Evolutionary conservation across 2,329 filamentous ascomycete species (phyloP), one percentile per base, ranked within the genome.

Genomic region (Rhinocladiella similis): DNA sequence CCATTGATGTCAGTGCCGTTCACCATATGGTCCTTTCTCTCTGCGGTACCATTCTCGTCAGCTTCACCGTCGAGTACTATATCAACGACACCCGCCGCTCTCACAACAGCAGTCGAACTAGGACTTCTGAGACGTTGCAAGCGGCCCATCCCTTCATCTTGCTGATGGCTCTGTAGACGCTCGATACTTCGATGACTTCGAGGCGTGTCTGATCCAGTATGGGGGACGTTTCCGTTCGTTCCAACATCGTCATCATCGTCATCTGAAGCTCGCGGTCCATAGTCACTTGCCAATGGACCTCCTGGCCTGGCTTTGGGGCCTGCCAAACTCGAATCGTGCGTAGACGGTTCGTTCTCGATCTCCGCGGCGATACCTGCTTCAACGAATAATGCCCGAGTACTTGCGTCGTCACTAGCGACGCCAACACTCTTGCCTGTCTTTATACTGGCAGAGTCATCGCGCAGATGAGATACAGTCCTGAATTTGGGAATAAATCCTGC

Each of bases 141-240:
- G 19, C 50, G 50, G 5, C 46, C 56, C 62, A 59, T 62, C n/a
- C 54, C 57, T 27, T 59, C 56, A 36, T 58, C 56, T n/a, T 50
- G 59, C 50, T 60, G 59, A 41, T 60, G 56, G 19, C 60, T 61
- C 13, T 54, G 57, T 18, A 66, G 39, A 10, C 64, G 50, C 27
- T 66, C 64, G 5, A 66, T 35, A 43, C 64, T 66, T 22, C 56
- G 53, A 14, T 61, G 59, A 43, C 60, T 63, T 7, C 54, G 52
- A 3, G 63, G 63, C 7, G 63, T 61, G 39, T 65, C 63, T 35
- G 54, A 57, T 5, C 63, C 62, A 27, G 13, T n/a, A 39, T 16
- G 10, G 14, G 49, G n/a, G 25, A 19, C 36, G 1, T 39, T 19
- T 10, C 35, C 20, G 20, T 46, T 50, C 13, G 39, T 50, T 12